Evolutionary conservation across 2,329 filamentous ascomycete species (phyloP), one percentile per base, ranked within the genome.

Genomic region (Fusarium chlamydosporum): DNA sequence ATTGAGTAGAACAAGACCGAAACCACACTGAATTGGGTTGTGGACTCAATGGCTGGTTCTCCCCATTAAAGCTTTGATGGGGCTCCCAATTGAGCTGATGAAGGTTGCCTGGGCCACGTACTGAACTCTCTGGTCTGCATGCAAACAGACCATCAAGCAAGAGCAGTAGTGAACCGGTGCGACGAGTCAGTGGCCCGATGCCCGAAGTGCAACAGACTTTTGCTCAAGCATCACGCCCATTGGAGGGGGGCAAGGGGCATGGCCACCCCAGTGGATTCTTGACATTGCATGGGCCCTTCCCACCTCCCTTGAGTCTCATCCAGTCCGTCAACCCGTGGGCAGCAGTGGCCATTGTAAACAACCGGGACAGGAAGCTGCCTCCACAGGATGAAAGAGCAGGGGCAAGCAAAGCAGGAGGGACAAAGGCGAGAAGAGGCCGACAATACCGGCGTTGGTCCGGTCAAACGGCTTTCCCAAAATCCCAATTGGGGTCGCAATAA

Each of bases 121-220:
- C 23, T 48, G 23, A 48, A 40, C 26, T 29, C 47, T 65, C 34
- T 56, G 67, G 57, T 37, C 54, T 59, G 43, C 38, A 41, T 42
- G 57, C 27, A 47, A 42, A 57, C 61, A 47, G 46, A 57, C 61
- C 61, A 58, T 67, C 43, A 52, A 57, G 37, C 54, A 63, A 61
- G n/a, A 51, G 29, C 56, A 64, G 52, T 54, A 64, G 52, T 54
- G 41, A 59, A 60, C 41, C 58, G 43, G 38, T 41, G 50, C 37
- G 53, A 62, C 50, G 64, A 73, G 70, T 51, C 54, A 69, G 66
- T 74, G 70, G 68, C 59, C 66, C 71, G 68, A 74, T 57, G 61
- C 57, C 68, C 56, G 61, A 74, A 69, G 55, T 72, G 70, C 55
- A 65, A 70, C 73, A 75, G 68, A 71, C 64, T 75, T 72, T 73